phyloP scores from a whole-genome alignment of 192 early-diverging fungal species.

The Oehlia diaphana region DNA sequence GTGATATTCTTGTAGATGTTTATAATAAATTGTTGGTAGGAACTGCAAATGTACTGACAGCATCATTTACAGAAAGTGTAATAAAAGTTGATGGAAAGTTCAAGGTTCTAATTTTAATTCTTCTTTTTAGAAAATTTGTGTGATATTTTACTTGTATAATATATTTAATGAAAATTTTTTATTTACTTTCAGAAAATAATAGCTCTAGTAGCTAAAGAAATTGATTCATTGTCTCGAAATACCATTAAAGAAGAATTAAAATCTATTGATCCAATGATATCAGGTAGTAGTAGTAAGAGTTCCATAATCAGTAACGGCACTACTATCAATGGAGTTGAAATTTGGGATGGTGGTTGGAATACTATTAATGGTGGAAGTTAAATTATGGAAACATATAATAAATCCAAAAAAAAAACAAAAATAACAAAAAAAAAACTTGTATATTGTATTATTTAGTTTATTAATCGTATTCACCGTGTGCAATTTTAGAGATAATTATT shows the following conservation, averaged over 20 bases:
- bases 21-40: conserved; percentile 50
- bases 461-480: too few relatives aligned
- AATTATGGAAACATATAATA: too few relatives aligned
- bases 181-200: conserved; percentile 53
- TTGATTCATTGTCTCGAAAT: conserved; percentile 62
- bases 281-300: neutral
- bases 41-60: conserved; percentile 37
- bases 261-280: conserved; percentile 53
- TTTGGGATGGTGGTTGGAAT: neutral
- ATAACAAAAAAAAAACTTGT: too few relatives aligned
- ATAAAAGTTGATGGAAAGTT: conserved; percentile 65
- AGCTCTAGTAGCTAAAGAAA: conserved; percentile 60
- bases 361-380: neutral
- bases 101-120: conserved; percentile 36
- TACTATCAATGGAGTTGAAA: neutral
- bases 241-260: conserved; percentile 61
- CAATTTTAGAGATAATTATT: too few relatives aligned
- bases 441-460: too few relatives aligned
- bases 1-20: conserved; percentile 60
- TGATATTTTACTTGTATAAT: neutral
- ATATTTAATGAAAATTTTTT: neutral
- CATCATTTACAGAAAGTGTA: conserved; percentile 61
- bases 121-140: neutral
- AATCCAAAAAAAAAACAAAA: too few relatives aligned
- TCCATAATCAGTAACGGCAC: neutral